Percentiles rank a stretch among this genome's conserved stretches.
These are phyloP conservation scores for Cryptosporidium muris DNA, from an alignment of 169 alveolate species.

Conservation along the genomic window DNA sequence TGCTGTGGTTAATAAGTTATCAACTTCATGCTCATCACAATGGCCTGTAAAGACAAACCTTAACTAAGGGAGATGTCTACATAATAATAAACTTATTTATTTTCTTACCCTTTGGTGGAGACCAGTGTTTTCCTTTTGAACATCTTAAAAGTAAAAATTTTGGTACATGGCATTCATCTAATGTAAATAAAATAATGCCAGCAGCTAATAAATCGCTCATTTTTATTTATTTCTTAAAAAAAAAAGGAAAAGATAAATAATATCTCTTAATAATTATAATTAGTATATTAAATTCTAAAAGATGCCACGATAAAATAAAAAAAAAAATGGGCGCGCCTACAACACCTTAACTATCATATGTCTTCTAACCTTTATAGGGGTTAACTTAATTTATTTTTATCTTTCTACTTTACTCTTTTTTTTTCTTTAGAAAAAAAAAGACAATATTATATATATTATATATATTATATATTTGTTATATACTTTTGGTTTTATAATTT, in stretches of 20 bases:
- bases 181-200: conserved; percentile 39
- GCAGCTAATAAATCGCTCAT: conserved; percentile 29
- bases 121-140: conserved; percentile 57
- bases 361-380: too few species aligned
- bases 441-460: too few species aligned
- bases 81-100: not conserved
- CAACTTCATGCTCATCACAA: conserved; percentile 23
- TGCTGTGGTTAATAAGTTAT: conserved; percentile 35
- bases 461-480: too few species aligned
- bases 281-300: too few species aligned
- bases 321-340: too few species aligned
- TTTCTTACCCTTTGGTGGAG: conserved; percentile 67
- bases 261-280: not conserved
- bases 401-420: too few species aligned
- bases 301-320: too few species aligned
- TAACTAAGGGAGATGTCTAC: not conserved
- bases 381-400: too few species aligned
- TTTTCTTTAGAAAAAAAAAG: too few species aligned
- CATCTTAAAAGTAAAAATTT: conserved; percentile 22
- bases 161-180: conserved; percentile 4
- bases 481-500: not conserved
- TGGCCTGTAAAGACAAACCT: conserved; percentile 11
- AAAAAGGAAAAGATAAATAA: conserved; percentile 11
- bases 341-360: too few species aligned
- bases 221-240: not conserved